A percentile compares a stretch with the other conserved stretches of the same genome.
These are phyloP conservation scores for Scytalidium sp. DNA, from an alignment of 2,329 filamentous ascomycete genomes.

Conservation along the genomic window DNA sequence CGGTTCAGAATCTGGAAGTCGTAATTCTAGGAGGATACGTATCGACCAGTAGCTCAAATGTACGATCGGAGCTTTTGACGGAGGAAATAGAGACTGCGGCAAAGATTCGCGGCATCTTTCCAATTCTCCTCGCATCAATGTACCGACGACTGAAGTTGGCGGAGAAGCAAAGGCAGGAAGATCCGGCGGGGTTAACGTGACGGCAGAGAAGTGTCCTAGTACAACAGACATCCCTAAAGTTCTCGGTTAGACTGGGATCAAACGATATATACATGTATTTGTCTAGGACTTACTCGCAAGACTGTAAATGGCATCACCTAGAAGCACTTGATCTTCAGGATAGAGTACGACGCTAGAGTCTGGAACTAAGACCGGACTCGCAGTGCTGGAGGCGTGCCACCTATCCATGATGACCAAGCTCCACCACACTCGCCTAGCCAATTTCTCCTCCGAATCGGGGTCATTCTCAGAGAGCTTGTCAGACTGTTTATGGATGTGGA, in stretches of 20 bases:
- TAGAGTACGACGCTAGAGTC: conserved; percentile 59
- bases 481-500: conserved; percentile 46
- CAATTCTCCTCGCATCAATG: conserved; percentile 53
- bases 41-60: conserved; percentile 68
- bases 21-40: conserved; percentile 60
- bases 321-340: conserved; percentile 54
- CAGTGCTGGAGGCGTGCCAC: conserved; percentile 69
- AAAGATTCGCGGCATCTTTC: conserved; percentile 66
- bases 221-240: conserved; percentile 55
- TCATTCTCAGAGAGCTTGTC: conserved; percentile 44
- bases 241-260: background rate
- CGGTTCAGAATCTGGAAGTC: conserved; percentile 52
- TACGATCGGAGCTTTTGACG: conserved; percentile 49
- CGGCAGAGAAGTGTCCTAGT: conserved; percentile 51
- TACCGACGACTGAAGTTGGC: conserved; percentile 41
- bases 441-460: conserved; percentile 57
- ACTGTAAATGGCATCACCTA: conserved; percentile 63
- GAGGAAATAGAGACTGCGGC: conserved; percentile 51
- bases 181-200: conserved; percentile 40
- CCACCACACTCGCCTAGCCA: conserved; percentile 69
- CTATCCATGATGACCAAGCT: conserved; percentile 68
- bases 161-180: conserved; percentile 39
- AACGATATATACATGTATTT: background rate
- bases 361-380: conserved; percentile 59
- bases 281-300: conserved; percentile 55